Percentiles rank a stretch among this genome's conserved stretches.
Evolutionary conservation across 2,329 filamentous ascomycete species (phyloP).

Genomic region (Ophiostoma sp.): DNA sequence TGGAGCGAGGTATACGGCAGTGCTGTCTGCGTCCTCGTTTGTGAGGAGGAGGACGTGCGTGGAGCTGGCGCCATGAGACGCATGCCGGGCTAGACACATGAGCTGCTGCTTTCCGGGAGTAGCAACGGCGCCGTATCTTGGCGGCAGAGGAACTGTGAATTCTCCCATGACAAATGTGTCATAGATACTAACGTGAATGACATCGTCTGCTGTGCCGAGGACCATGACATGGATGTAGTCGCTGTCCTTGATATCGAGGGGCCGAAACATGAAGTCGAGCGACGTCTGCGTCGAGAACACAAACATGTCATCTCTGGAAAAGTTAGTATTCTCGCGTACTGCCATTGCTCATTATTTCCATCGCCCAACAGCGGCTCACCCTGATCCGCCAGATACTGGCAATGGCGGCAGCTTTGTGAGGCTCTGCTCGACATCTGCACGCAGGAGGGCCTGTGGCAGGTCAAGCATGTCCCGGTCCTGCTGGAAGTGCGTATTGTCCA

Average conservation of each 20-base stretch:
- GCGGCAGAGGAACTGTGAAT: slow-evolving; percentile 47
- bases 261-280: slow-evolving; percentile 64
- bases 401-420: slow-evolving; percentile 71
- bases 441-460: slow-evolving; percentile 66
- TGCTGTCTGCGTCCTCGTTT: slow-evolving; percentile 35
- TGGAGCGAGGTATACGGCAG: slow-evolving; percentile 58
- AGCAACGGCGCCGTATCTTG: not conserved
- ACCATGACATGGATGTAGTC: slow-evolving; percentile 76
- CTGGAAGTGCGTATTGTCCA: slow-evolving; percentile 31
- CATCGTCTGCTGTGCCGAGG: slow-evolving; percentile 64
- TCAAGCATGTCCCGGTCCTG: slow-evolving; percentile 40
- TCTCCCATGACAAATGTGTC: slow-evolving; percentile 76
- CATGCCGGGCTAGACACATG: slow-evolving; percentile 47
- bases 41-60: slow-evolving; percentile 66
- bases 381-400: slow-evolving; percentile 57
- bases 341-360: not conserved
- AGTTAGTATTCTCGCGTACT: not conserved
- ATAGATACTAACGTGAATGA: slow-evolving; percentile 73
- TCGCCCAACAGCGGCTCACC: slow-evolving; percentile 43
- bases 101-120: slow-evolving; percentile 27
- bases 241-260: slow-evolving; percentile 57
- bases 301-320: slow-evolving; percentile 47
- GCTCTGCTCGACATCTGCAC: slow-evolving; percentile 69
- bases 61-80: slow-evolving; percentile 67
- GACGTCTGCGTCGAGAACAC: slow-evolving; percentile 66